A percentile compares a stretch with the other conserved stretches of the same genome.
Evolutionary conservation across 2,329 filamentous ascomycete genomes (phyloP).

Genomic region (Hymenoscyphus fraxineus): DNA sequence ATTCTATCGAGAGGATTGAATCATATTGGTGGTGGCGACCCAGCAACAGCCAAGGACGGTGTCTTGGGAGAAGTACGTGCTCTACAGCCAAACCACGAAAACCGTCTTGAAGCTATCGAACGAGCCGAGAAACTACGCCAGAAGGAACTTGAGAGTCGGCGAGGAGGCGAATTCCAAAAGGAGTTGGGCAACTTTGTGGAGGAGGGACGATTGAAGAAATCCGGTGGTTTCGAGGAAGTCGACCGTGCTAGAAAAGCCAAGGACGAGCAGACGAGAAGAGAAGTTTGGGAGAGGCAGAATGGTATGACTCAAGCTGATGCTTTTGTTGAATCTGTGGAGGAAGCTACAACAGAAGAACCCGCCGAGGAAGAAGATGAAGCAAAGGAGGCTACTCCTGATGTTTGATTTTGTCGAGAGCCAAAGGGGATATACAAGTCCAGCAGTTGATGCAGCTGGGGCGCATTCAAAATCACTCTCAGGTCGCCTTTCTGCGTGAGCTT

Average conservation of each 20-base stretch:
- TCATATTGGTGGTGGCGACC: conserved; percentile 57
- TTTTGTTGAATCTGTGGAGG: conserved; percentile 12
- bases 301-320: conserved; percentile 39
- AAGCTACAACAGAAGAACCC: neutral
- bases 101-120: conserved; percentile 90
- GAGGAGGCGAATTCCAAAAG: conserved; percentile 68
- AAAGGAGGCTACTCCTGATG: conserved; percentile 2
- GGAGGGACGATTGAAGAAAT: conserved; percentile 92
- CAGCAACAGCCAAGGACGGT: conserved; percentile 79
- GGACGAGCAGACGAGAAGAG: conserved; percentile 79
- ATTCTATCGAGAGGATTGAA: conserved; percentile 53
- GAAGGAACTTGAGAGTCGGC: conserved; percentile 77
- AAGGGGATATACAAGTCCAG: neutral
- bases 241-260: conserved; percentile 80
- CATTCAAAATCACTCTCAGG: neutral
- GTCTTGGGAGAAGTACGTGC: conserved; percentile 91
- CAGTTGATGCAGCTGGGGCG: neutral
- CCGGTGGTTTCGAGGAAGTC: conserved; percentile 88
- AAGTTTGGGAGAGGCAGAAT: conserved; percentile 69
- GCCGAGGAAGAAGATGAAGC: neutral
- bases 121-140: conserved; percentile 89
- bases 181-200: conserved; percentile 83
- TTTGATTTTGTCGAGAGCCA: neutral
- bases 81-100: conserved; percentile 89
- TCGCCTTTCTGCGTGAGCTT: neutral